Percentiles rank a stretch among this genome's conserved stretches.
These are phyloP conservation scores for Exserohilum rostratum DNA, from an alignment of 2,329 filamentous ascomycete species.

Conservation along the genomic window DNA sequence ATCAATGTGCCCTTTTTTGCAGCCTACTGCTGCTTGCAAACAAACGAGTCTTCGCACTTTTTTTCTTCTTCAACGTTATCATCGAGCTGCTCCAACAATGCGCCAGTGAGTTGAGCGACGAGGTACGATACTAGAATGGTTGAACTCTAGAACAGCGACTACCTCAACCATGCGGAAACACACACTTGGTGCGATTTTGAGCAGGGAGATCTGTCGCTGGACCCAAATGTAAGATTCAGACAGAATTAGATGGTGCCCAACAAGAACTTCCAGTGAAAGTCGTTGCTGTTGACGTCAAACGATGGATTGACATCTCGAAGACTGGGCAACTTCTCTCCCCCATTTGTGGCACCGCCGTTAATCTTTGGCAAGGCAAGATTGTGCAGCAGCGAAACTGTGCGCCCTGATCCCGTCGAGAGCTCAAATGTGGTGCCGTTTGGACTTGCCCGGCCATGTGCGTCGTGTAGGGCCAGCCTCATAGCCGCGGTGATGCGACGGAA, in stretches of 20 bases:
- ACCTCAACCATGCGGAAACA: no score
- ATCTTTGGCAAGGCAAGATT: slow-evolving; percentile 38
- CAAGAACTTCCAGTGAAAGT: slow-evolving; percentile 45
- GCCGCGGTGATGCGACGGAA: slow-evolving; percentile 43
- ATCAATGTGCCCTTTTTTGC: no score
- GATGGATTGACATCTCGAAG: slow-evolving; percentile 37
- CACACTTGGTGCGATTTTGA: no score
- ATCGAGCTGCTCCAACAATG: no score
- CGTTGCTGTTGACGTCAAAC: slow-evolving; percentile 38
- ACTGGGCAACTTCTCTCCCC: slow-evolving; percentile 32
- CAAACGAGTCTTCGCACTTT: no score
- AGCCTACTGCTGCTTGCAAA: no score
- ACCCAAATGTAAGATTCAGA: no score
- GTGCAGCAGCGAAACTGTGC: slow-evolving; percentile 42
- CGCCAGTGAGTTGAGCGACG: no score
- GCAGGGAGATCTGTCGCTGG: no score
- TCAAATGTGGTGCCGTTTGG: slow-evolving; percentile 44
- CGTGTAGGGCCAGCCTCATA: slow-evolving; percentile 37
- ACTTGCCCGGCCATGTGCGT: slow-evolving; percentile 29
- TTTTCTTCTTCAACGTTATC: no score
- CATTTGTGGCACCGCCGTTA: slow-evolving; percentile 33
- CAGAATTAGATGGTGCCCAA: slow-evolving; percentile 38
- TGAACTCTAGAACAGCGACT: no score
- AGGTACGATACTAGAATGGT: no score
- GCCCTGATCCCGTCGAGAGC: slow-evolving; percentile 42